Percentiles rank a stretch among this genome's conserved stretches.
Conservation (phyloP, 148 eudicot species). For the Nepenthes mirabilis region DNA sequence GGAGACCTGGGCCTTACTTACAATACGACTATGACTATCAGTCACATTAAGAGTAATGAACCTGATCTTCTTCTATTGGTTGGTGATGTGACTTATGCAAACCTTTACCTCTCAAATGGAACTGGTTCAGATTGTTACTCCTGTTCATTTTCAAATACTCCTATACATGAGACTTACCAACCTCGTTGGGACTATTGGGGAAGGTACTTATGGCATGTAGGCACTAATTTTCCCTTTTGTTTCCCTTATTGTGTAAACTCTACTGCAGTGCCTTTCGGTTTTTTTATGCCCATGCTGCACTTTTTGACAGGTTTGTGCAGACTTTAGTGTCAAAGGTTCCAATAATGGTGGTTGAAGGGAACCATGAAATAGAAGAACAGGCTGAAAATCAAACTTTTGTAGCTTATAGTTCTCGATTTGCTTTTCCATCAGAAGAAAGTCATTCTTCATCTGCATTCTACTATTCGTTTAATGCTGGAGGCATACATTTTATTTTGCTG, state of each 20-base stretch:
- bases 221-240: neutral
- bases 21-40: constrained; percentile 63
- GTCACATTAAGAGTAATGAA: constrained; percentile 50
- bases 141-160: constrained; percentile 73
- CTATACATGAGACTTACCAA: constrained; percentile 93
- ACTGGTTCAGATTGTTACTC: constrained; percentile 89
- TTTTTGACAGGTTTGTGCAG: constrained; percentile 67
- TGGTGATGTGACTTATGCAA: constrained; percentile 84
- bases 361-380: constrained; percentile 88
- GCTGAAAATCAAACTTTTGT: constrained; percentile 57
- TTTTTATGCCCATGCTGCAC: constrained; percentile 2
- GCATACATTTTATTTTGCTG: constrained; percentile 86
- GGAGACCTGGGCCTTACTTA: constrained; percentile 94
- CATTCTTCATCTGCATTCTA: constrained; percentile 71
- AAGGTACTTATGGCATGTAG: constrained; percentile 28
- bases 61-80: constrained; percentile 83
- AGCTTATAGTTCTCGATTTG: constrained; percentile 87
- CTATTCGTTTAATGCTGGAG: constrained; percentile 95
- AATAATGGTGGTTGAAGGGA: constrained; percentile 91
- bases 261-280: neutral
- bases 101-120: constrained; percentile 82
- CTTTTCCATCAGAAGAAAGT: constrained; percentile 88
- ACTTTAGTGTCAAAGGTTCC: constrained; percentile 68
- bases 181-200: constrained; percentile 99
- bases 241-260: neutral